These are phyloP conservation scores for Quercus agrifolia DNA, from an alignment of 306 rosid species.

Conservation along the genomic window DNA sequence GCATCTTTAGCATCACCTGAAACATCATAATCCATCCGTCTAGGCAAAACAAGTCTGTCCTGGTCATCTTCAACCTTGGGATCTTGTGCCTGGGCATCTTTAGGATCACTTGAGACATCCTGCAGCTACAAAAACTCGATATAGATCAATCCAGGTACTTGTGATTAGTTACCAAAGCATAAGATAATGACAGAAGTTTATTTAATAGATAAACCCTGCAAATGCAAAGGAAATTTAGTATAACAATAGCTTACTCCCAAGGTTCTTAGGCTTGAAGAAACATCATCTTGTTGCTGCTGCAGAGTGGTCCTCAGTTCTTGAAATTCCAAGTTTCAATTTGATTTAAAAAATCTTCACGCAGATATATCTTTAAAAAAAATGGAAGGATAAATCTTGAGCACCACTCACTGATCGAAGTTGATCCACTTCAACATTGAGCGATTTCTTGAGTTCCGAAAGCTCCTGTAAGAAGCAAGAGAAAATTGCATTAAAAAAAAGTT, in stretches of 20 bases:
- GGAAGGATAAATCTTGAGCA: slow-evolving; percentile 9
- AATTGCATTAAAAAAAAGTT: not conserved
- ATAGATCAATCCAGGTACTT: not conserved
- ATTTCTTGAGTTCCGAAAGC: slow-evolving; percentile 82
- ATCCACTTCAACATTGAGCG: slow-evolving; percentile 89
- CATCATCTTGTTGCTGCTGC: slow-evolving; percentile 97
- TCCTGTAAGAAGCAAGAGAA: slow-evolving; percentile 53
- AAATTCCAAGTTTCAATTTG: slow-evolving; percentile 60
- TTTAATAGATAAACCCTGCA: not conserved
- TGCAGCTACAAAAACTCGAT: slow-evolving; percentile 53
- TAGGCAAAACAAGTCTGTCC: not conserved
- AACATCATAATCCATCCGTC: not conserved
- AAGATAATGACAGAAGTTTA: not conserved
- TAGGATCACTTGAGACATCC: slow-evolving; percentile 45
- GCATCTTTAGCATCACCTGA: not conserved
- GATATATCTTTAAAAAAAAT: not conserved
- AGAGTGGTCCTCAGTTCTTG: slow-evolving; percentile 89
- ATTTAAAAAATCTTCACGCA: slow-evolving; percentile 5
- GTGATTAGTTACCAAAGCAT: not conserved
- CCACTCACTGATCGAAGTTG: slow-evolving; percentile 81
- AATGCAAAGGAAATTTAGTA: slow-evolving; percentile 3
- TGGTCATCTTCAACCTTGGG: slow-evolving; percentile 6
- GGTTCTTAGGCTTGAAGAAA: slow-evolving; percentile 68
- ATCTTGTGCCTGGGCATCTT: slow-evolving; percentile 26
- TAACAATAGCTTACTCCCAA: slow-evolving; percentile 55